Conservation (phyloP, 1,139 yeast species). For the Candida dubliniensis region DNA sequence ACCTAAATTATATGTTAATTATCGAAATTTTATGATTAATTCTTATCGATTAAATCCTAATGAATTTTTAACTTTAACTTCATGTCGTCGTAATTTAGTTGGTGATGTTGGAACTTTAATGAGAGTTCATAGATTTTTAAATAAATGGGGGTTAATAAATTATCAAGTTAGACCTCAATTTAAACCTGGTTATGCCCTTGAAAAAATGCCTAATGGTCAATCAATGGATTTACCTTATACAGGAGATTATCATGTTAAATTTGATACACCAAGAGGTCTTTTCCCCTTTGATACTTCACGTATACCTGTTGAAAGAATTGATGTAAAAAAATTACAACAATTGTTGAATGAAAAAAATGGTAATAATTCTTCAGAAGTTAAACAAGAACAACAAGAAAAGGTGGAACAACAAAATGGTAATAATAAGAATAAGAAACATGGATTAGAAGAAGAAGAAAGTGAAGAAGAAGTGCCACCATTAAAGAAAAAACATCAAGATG, state of each 20-base stretch:
- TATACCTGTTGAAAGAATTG: slow-evolving; percentile 53
- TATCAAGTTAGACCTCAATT: slow-evolving; percentile 81
- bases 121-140: slow-evolving; percentile 85
- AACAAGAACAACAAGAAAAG: no score
- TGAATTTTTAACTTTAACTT: slow-evolving; percentile 89
- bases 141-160: slow-evolving; percentile 95
- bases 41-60: slow-evolving; percentile 90
- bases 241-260: slow-evolving; percentile 65
- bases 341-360: slow-evolving; percentile 35
- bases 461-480: slow-evolving; percentile 5
- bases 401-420: slow-evolving; percentile 10
- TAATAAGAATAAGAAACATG: slow-evolving; percentile 6
- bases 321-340: slow-evolving; percentile 56
- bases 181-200: slow-evolving; percentile 63
- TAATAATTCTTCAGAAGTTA: not conserved
- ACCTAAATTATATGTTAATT: slow-evolving; percentile 81
- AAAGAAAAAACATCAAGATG: slow-evolving; percentile 41
- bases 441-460: slow-evolving; percentile 5
- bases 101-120: slow-evolving; percentile 96
- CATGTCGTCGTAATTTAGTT: slow-evolving; percentile 89
- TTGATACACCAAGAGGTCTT: slow-evolving; percentile 92
- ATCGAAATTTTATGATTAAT: slow-evolving; percentile 92
- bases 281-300: slow-evolving; percentile 88
- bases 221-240: slow-evolving; percentile 59
- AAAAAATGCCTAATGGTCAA: slow-evolving; percentile 52